Evolutionary conservation across 2,329 filamentous ascomycete species (phyloP), one percentile per base, ranked within the genome.

Genomic region (Neonectria coccinea): DNA sequence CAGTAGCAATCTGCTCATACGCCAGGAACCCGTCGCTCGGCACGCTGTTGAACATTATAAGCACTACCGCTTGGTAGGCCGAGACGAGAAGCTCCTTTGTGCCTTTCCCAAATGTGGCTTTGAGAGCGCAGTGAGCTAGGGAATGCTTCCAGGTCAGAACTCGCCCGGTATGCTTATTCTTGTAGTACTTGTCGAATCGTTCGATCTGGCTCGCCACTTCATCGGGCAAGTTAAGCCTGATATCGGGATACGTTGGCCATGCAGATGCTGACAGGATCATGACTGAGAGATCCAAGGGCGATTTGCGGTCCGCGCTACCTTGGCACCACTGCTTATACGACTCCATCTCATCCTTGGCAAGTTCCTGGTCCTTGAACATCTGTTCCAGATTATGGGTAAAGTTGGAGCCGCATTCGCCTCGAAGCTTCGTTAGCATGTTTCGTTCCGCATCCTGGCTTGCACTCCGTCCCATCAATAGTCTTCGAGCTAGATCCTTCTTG

Each of bases 281-380:
- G 72, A 98, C 96, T 66, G 89, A 89, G 16, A 98, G 84, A 50
- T 81, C 79, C 45, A 97, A 78, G 1, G 81, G 77, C 6, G 84
- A 78, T 62, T 84, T 88, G 33, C 76, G 74, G 4, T 80, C 80
- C 2, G 70, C 77, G 59, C 85, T 85, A 56, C 85, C 84, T 16
- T 86, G 84, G 16, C 86, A 85, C 80, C 79, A 94, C 78, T 79
- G 86, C 78, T 91, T 96, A 81, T 97, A 99, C 0, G 91, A 88
- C n/a, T 86, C 81, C 91, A 98, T 97, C 76, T 98, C 95, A 73
- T 98, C 96, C 65, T 92, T 91, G 12, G 92, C 92, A 20, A 97
- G 86, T 76, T 97, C 94, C 78, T 98, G 93, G 75, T 99, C 96
- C 78, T 97, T 97, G 84, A 99, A 99, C 96, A 99, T 99, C 67